phyloP scores from a whole-genome alignment of 768 basidiomycete genomes.

The Tulasnella sp. region DNA sequence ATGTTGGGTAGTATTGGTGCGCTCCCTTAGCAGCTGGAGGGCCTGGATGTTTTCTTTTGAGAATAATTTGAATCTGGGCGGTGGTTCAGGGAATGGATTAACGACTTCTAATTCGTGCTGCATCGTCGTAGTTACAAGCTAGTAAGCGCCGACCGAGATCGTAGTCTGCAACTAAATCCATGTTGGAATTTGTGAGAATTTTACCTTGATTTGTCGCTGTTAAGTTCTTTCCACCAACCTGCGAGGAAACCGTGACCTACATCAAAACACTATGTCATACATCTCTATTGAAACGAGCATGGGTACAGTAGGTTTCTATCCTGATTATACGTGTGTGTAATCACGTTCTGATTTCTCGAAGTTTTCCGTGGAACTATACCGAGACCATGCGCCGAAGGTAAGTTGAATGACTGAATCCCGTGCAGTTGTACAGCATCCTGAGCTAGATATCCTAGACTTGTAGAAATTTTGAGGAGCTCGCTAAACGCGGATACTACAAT shows the following conservation, averaged over 20 bases:
- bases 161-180: no score
- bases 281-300: slow-evolving; percentile 71
- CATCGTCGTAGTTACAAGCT: no score
- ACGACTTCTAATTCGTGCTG: no score
- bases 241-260: neutral
- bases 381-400: slow-evolving; percentile 74
- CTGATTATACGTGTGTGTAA: neutral
- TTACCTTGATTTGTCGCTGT: no score
- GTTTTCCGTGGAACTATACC: slow-evolving; percentile 82
- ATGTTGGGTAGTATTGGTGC: slow-evolving; percentile 32
- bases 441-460: slow-evolving; percentile 50
- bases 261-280: slow-evolving; percentile 25
- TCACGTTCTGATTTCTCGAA: neutral
- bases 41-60: slow-evolving; percentile 60
- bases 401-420: slow-evolving; percentile 18
- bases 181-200: no score
- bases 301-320: slow-evolving; percentile 38
- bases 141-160: no score
- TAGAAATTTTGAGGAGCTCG: slow-evolving; percentile 85
- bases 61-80: slow-evolving; percentile 70
- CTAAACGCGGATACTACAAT: slow-evolving; percentile 89
- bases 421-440: slow-evolving; percentile 5
- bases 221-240: no score
- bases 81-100: slow-evolving; percentile 83
- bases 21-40: slow-evolving; percentile 40